A percentile compares a stretch with the other conserved stretches of the same genome.
These are phyloP conservation scores for Fulvia fulva DNA, from an alignment of 2,329 filamentous ascomycete genomes.

Conservation along the genomic window DNA sequence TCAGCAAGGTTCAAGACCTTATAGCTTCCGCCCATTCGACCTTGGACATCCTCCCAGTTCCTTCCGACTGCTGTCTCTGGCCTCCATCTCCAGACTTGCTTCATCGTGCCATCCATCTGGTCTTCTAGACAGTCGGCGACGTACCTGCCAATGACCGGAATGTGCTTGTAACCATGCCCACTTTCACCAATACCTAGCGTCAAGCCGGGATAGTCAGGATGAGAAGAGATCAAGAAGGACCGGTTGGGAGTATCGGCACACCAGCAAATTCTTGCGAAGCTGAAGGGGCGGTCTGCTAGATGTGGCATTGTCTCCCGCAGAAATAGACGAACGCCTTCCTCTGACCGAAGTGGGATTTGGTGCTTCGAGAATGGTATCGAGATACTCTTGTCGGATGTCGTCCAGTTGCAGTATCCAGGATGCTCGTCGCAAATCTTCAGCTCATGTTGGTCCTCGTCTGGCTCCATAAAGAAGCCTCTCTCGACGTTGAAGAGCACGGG, in stretches of 20 bases:
- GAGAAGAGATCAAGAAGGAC: conserved; percentile 50
- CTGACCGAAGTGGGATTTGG: conserved; percentile 47
- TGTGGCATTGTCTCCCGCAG: conserved; percentile 52
- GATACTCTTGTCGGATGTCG: conserved; percentile 30
- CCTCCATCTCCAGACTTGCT: conserved; percentile 47
- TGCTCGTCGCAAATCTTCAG: conserved; percentile 55
- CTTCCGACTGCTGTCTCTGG: conserved; percentile 47
- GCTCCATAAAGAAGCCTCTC: conserved; percentile 49
- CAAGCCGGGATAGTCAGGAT: conserved; percentile 42
- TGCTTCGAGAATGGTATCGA: conserved; percentile 44
- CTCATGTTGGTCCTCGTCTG: conserved; percentile 44
- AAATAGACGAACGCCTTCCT: conserved; percentile 46
- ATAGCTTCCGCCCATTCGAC: conserved; percentile 46
- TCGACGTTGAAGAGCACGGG: conserved; percentile 51
- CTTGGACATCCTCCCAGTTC: conserved; percentile 48
- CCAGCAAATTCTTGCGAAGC: conserved; percentile 54
- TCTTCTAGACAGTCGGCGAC: conserved; percentile 49
- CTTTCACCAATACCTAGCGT: conserved; percentile 50
- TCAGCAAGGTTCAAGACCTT: conserved; percentile 49
- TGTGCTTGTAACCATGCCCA: conserved; percentile 53
- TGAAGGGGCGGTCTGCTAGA: conserved; percentile 46
- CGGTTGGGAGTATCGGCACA: conserved; percentile 55
- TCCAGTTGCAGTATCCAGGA: conserved; percentile 53
- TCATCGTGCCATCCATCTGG: conserved; percentile 41
- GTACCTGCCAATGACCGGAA: conserved; percentile 49